phyloP scores from a whole-genome alignment of 73 alveolate genomes.

The Paramecium sexaurelia region DNA sequence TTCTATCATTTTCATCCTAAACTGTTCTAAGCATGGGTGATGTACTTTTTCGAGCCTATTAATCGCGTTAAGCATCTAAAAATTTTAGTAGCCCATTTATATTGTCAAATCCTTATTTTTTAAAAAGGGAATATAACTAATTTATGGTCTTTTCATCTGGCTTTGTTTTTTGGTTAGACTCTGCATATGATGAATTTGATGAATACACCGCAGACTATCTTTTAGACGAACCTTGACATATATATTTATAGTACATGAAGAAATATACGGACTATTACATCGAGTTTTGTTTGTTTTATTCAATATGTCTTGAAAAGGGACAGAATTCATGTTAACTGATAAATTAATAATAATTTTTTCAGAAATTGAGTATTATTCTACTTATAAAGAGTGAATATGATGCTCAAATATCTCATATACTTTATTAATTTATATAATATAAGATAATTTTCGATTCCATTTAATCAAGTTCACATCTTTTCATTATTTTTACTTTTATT shows the following conservation, averaged over 20 bases:
- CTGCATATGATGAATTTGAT: slow-evolving; percentile 37
- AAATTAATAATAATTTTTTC: not conserved
- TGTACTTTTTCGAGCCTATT: slow-evolving; percentile 7
- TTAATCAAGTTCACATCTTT: too few species aligned
- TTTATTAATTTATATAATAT: too few species aligned
- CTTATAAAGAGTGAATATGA: not conserved
- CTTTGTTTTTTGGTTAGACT: slow-evolving; percentile 6
- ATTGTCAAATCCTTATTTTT: slow-evolving; percentile 54
- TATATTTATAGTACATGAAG: not conserved
- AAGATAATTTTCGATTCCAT: too few species aligned
- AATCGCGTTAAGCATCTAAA: not conserved
- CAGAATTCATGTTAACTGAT: slow-evolving; percentile 51
- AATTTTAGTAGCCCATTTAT: slow-evolving; percentile 33
- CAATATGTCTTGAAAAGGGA: slow-evolving; percentile 26
- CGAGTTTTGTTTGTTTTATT: slow-evolving; percentile 4
- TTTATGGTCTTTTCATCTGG: slow-evolving; percentile 50
- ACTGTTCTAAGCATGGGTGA: slow-evolving; percentile 23
- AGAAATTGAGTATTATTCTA: not conserved
- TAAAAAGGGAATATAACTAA: slow-evolving; percentile 39
- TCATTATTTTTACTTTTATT: too few species aligned
- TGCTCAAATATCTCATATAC: not conserved
- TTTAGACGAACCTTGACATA: not conserved
- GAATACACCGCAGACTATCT: slow-evolving; percentile 30
- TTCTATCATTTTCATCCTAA: slow-evolving; percentile 23
- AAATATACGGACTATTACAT: slow-evolving; percentile 32